A percentile compares a stretch with the other conserved stretches of the same genome.
These are phyloP conservation scores for Craterostigma plantagineum DNA, from an alignment of 257 asterid species.

Conservation along the genomic window DNA sequence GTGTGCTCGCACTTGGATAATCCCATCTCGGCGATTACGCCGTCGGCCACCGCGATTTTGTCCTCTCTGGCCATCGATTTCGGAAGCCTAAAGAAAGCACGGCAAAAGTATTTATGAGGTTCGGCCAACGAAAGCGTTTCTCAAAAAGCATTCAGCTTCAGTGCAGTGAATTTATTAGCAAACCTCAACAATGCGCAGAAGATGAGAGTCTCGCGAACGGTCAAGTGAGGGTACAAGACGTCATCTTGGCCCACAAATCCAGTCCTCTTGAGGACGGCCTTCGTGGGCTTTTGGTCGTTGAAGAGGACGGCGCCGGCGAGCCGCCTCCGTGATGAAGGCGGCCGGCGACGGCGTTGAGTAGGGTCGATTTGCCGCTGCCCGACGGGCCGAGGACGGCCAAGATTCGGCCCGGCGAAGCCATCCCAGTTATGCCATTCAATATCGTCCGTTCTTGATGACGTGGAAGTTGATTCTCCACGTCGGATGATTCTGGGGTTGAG, in stretches of 20 bases:
- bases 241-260: constrained; percentile 88
- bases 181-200: constrained; percentile 42
- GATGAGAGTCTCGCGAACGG: constrained; percentile 63
- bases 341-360: constrained; percentile 65
- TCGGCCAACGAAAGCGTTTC: too few species aligned
- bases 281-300: constrained; percentile 32
- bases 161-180: too few species aligned
- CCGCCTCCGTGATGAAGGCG: constrained; percentile 37
- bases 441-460: constrained; percentile 30
- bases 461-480: constrained; percentile 25
- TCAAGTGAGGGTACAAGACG: constrained; percentile 50
- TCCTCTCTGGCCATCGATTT: constrained; percentile 17
- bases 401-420: constrained; percentile 60
- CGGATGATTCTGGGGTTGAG: constrained; percentile 16
- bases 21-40: constrained; percentile 49
- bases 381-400: constrained; percentile 86
- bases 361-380: constrained; percentile 89
- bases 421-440: constrained; percentile 53
- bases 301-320: constrained; percentile 51
- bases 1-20: constrained; percentile 50
- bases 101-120: too few species aligned
- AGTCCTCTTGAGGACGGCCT: constrained; percentile 22
- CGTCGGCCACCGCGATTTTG: constrained; percentile 37
- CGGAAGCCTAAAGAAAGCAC: constrained; percentile 21
- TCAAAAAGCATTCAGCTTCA: neutral